Percentiles rank a stretch among this genome's conserved stretches.
Evolutionary conservation across 2,329 filamentous ascomycete genomes (phyloP).

Genomic region (Colletotrichum gigasporum): DNA sequence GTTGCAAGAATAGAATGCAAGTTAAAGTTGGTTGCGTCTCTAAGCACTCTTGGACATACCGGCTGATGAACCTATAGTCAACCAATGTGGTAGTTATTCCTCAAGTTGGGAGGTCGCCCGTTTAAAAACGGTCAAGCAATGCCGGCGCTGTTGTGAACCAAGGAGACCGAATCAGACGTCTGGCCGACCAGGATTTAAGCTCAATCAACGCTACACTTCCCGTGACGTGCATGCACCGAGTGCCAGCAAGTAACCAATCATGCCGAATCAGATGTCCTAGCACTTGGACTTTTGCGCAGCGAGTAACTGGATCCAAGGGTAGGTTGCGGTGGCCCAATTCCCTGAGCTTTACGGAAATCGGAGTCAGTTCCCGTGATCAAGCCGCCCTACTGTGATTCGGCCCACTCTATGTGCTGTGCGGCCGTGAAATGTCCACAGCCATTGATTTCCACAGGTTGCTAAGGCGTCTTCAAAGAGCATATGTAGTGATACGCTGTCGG

Average conservation of each 20-base stretch:
- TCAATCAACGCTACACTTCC: not conserved
- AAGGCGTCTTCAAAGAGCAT: too few relatives aligned
- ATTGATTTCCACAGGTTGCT: not conserved
- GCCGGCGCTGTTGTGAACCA: not conserved
- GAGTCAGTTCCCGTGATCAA: constrained; percentile 1
- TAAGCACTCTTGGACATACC: too few relatives aligned
- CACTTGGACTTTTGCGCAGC: not conserved
- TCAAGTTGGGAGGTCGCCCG: too few relatives aligned
- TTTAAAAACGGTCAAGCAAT: not conserved
- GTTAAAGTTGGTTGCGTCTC: not conserved
- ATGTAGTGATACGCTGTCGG: too few relatives aligned
- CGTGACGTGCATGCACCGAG: constrained; percentile 1
- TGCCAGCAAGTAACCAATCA: not conserved
- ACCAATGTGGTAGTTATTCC: too few relatives aligned
- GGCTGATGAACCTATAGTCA: too few relatives aligned
- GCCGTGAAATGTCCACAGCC: not conserved
- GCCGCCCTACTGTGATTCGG: not conserved
- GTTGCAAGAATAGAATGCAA: too few relatives aligned
- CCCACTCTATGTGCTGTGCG: not conserved
- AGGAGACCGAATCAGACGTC: not conserved
- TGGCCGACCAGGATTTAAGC: not conserved
- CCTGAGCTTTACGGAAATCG: not conserved
- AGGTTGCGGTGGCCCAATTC: not conserved
- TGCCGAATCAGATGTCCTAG: not conserved
- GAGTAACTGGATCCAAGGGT: not conserved